Evolutionary conservation across 257 asterid genomes (phyloP), one percentile per base, ranked within the genome.

Genomic region (Phtheirospermum japonicum): DNA sequence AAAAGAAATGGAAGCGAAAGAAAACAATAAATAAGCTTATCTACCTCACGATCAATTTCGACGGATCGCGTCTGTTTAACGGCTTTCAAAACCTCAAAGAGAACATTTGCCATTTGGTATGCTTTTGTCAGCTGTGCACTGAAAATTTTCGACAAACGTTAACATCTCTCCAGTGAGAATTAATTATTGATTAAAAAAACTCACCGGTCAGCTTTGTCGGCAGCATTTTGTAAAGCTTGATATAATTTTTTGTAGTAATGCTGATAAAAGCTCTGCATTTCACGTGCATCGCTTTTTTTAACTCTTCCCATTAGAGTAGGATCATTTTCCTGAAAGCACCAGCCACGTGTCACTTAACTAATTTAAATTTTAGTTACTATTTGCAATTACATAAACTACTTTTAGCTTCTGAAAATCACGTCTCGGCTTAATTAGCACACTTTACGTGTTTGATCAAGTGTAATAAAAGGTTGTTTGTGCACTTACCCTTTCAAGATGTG

Each of bases 261-360:
- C 73, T 89, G 95, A 75, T 89, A 89, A 76, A 89, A 89, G 81
- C 96, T 86, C 88, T 89, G 95, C 96, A 89, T 86, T 86, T 89
- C 96, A 36, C 90, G 90, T 45, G 95, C 96, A 77, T 89, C 96
- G 53, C 96, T 88, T 81, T 89, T 89, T 74, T 89, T 89, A 49
- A 86, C 95, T 73, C 95, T 89, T 74, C 95, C 93, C 79, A 78
- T 77, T 69, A 89, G 75, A 56, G 96, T 89, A 48, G 95, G 95
- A 67, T 89, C 96, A 70, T 89, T 89, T 75, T 89, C 96, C 96
- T 89, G 85, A 66, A 79, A 64, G 61, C 67, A 74, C 1, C 58
- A 65, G 43, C 43, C 57, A 39, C 7, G 57, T 11, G 31, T 28
- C 28, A 58, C 28, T 59, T 34, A 14, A 52, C n/a, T n/a, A n/a